These are phyloP conservation scores for Bathelium albidoporum DNA, from an alignment of 495 filamentous ascomycete species.

Conservation along the genomic window DNA sequence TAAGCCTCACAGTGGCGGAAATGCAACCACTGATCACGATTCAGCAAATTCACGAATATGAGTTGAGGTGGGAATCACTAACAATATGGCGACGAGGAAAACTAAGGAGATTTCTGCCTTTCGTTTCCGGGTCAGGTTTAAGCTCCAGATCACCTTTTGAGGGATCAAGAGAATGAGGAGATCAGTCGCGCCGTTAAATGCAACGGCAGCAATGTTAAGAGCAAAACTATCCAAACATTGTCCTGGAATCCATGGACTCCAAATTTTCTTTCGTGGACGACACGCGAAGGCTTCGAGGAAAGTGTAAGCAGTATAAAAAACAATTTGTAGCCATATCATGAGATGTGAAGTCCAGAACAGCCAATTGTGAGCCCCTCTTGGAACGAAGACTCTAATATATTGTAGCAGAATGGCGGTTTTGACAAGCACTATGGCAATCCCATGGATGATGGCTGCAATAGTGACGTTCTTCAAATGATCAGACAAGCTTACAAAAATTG, in stretches of 20 bases:
- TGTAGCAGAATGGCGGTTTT: background rate
- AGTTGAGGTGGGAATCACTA: too few species aligned
- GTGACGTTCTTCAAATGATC: too few species aligned
- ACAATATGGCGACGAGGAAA: background rate
- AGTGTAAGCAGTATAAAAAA: background rate
- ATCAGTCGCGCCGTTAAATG: background rate
- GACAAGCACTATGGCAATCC: background rate
- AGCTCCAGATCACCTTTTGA: background rate
- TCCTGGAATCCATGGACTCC: background rate
- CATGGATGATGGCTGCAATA: background rate
- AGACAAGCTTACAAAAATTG: too few species aligned
- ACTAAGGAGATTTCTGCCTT: background rate
- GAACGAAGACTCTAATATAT: background rate
- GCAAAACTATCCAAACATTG: background rate
- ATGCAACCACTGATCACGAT: too few species aligned
- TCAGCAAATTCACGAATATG: too few species aligned
- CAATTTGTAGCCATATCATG: background rate
- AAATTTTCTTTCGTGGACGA: background rate
- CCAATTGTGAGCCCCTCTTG: background rate
- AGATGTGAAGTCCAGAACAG: background rate
- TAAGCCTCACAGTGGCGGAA: too few species aligned
- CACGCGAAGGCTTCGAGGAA: background rate
- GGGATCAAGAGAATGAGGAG: background rate
- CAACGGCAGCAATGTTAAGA: background rate
- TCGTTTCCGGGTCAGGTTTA: background rate